phyloP scores from a whole-genome alignment of 1,284 basidiomycete genomes.

The Irpex sp. region DNA sequence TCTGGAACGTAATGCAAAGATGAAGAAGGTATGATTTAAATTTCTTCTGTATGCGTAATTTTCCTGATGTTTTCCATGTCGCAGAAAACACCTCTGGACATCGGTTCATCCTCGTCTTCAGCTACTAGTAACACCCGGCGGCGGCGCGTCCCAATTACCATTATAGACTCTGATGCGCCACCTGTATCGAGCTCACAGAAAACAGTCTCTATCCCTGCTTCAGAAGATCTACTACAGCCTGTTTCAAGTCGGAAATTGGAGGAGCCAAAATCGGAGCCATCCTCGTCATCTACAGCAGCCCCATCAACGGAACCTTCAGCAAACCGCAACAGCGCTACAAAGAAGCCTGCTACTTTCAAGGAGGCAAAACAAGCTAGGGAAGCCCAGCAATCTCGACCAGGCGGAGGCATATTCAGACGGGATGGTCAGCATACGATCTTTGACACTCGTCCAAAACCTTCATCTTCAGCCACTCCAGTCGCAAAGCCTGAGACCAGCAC shows the following conservation, averaged over 20 bases:
- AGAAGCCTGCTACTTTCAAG: conserved; percentile 38
- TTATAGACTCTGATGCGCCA: conserved; percentile 42
- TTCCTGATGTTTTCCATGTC: conserved; percentile 7
- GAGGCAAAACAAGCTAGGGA: conserved; percentile 54
- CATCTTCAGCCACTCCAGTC: conserved; percentile 5
- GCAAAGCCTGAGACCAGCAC: conserved; percentile 1
- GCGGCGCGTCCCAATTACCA: conserved; percentile 67
- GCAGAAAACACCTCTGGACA: conserved; percentile 19
- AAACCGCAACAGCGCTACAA: neutral
- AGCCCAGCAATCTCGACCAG: conserved; percentile 9
- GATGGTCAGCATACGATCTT: conserved; percentile 24
- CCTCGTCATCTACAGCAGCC: conserved; percentile 18
- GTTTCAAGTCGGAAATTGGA: conserved; percentile 27
- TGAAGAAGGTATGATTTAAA: conserved; percentile 25
- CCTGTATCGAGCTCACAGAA: conserved; percentile 9
- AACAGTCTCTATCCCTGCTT: neutral
- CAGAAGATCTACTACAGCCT: conserved; percentile 29
- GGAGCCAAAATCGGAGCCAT: conserved; percentile 9
- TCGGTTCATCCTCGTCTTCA: conserved; percentile 10
- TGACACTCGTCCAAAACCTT: conserved; percentile 4
- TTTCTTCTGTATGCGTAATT: conserved; percentile 4
- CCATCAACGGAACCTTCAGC: conserved; percentile 8
- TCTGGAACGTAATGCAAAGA: conserved; percentile 21
- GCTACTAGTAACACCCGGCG: conserved; percentile 28
- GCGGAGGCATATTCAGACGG: conserved; percentile 28